Evolutionary conservation across 2,329 filamentous ascomycete species (phyloP).

Genomic region (Xylariaceae sp.): DNA sequence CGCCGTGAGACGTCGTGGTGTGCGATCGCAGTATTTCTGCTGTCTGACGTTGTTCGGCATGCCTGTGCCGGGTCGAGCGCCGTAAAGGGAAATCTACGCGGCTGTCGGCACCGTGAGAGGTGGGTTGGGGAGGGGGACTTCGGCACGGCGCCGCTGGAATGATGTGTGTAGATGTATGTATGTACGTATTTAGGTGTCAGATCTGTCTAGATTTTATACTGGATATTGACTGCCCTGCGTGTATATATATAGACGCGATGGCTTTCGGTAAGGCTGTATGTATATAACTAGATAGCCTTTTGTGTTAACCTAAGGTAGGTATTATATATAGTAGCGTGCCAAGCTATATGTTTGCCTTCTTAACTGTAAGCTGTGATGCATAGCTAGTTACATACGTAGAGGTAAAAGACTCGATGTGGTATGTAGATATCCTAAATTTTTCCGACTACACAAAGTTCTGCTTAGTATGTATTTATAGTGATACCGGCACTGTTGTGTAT

Average conservation of each 20-base stretch:
- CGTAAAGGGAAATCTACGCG: not conserved
- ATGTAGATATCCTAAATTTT: not conserved
- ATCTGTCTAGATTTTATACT: too few species aligned
- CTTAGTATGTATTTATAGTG: too few species aligned
- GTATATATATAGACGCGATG: not conserved
- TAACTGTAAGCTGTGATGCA: too few species aligned
- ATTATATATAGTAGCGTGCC: too few species aligned
- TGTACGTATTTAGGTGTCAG: too few species aligned
- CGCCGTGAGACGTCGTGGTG: not conserved
- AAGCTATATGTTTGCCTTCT: too few species aligned
- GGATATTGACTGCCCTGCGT: not conserved
- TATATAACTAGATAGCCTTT: too few species aligned
- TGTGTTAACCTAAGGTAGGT: too few species aligned
- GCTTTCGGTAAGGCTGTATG: not conserved
- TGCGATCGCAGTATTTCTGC: not conserved
- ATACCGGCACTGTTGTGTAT: too few species aligned
- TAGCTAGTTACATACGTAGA: too few species aligned
- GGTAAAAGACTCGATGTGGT: too few species aligned
- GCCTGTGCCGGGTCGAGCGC: not conserved
- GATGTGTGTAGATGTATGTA: too few species aligned
- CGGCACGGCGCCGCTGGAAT: not conserved
- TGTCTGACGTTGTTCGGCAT: not conserved
- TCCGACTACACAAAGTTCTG: not conserved
- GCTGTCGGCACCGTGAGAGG: not conserved
- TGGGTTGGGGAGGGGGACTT: not conserved